phyloP scores from a whole-genome alignment of 2,329 filamentous ascomycete genomes.

The Venturia pyrina region DNA sequence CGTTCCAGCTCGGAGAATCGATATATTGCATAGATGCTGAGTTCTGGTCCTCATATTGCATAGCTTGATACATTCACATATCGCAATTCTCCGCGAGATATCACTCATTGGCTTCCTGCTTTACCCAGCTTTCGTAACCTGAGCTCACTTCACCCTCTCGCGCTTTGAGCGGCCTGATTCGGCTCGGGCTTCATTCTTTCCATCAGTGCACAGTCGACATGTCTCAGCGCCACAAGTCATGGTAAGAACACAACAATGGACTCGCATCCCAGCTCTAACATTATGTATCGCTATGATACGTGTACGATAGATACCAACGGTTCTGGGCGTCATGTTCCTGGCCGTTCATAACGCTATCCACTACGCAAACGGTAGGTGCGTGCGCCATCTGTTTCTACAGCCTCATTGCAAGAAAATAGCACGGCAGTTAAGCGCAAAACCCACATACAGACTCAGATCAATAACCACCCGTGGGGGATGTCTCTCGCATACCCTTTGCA shows the following conservation, averaged over 20 bases:
- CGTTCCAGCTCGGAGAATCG: background rate
- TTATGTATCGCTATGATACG: background rate
- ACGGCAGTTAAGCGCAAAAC: background rate
- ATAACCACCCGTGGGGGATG: background rate
- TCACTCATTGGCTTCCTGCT: background rate
- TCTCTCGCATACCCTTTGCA: background rate
- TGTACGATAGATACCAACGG: background rate
- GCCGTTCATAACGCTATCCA: background rate
- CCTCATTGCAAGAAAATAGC: background rate
- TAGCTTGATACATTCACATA: background rate
- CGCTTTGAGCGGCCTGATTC: background rate
- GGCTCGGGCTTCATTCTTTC: background rate
- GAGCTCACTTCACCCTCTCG: background rate
- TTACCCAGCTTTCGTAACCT: background rate
- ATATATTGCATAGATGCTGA: no score
- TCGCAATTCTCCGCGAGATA: background rate
- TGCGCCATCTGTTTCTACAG: background rate
- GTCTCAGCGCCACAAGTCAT: background rate
- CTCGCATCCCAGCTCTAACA: background rate
- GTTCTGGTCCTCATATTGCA: background rate
- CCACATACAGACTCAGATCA: background rate
- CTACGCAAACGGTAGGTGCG: constrained; percentile 3
- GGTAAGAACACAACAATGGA: background rate
- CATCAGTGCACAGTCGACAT: background rate
- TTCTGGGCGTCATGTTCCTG: background rate